A percentile compares a stretch with the other conserved stretches of the same genome.
phyloP scores from a whole-genome alignment of 2,329 filamentous ascomycete species.

The Aureobasidium sp. region DNA sequence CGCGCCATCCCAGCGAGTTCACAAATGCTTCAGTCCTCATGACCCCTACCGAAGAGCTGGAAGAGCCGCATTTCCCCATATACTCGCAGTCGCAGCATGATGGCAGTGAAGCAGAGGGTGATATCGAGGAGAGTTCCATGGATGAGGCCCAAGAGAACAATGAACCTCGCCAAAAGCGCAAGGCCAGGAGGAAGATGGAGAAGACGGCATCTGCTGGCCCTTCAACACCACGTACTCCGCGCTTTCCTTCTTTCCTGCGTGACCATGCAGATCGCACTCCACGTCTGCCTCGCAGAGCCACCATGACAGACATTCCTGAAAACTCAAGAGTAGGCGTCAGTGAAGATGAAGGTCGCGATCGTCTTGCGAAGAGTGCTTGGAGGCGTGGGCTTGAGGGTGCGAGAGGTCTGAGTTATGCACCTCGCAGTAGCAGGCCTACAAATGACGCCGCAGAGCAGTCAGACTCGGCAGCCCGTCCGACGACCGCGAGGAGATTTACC shows the following conservation, averaged over 20 bases:
- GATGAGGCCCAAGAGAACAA: conserved; percentile 47
- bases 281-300: conserved; percentile 41
- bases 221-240: conserved; percentile 51
- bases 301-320: conserved; percentile 40
- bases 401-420: conserved; percentile 37
- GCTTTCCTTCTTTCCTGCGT: conserved; percentile 39
- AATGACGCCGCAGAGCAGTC: conserved; percentile 22
- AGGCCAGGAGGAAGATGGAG: conserved; percentile 53
- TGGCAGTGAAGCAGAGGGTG: conserved; percentile 64
- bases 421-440: conserved; percentile 13
- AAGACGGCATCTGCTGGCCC: conserved; percentile 53
- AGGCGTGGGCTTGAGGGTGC: conserved; percentile 38
- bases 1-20: conserved; percentile 41
- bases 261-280: conserved; percentile 3
- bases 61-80: conserved; percentile 33
- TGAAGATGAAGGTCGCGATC: conserved; percentile 42
- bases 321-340: conserved; percentile 37
- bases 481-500: conserved; percentile 38
- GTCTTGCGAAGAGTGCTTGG: conserved; percentile 38
- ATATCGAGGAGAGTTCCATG: conserved; percentile 80
- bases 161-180: conserved; percentile 48
- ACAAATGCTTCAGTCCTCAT: conserved; percentile 34
- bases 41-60: conserved; percentile 41
- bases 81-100: conserved; percentile 40
- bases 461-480: conserved; percentile 30